Base-by-base conservation (phyloP, 139 green algal species). In the Axilococcus clingmanii region DNA sequence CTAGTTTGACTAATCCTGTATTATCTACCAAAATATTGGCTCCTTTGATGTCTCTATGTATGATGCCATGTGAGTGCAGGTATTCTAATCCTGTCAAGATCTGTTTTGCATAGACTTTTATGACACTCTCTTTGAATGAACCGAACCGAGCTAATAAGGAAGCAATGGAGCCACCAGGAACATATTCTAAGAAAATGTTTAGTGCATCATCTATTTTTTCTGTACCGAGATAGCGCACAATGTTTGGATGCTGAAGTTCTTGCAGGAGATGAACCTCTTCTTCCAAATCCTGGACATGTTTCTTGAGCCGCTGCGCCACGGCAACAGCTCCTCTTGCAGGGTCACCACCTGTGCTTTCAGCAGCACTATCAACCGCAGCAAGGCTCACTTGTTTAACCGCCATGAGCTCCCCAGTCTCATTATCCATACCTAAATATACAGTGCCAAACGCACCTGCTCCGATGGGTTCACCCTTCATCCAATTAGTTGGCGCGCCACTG, bases 141-240 rank as follows among this genome's bases (percentile, higher is more conserved):
- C 75, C 84, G 75, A 95, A 97, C 40, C 82, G 85, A 43, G 74
- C 59, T 9, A 97, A 69, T 61, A 96, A 75, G 23, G 61, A 79
- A 15, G 85, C 76, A 19, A 98, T 95, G 38, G 85, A 93, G 23
- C 91, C 91, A 12, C 91, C 91, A 4, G 87, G 72, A 14, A 95
- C 87, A 47, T 85, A 97, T 76, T 98, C 91, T 29, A 97, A 69
- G 59, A 98, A 97, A 58, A 98, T 97, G 80, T 96, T 89, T 23
- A 98, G 65, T 24, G 54, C 45, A 4, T 88, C 69, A 0, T 64
- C 42, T 1, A 59, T 82, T 25, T 65, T 70, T 57, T 91, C 77
- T 4, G 81, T 94, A 51, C 90, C 87, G 25, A 96, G 65, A 76
- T 97, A 97, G 12, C 74, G 76, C 45, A 97, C 90, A 44, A 97